A percentile compares a stretch with the other conserved stretches of the same genome.
Conservation (phyloP, 2,329 filamentous ascomycete species). For the Ceratocystis albifundus region DNA sequence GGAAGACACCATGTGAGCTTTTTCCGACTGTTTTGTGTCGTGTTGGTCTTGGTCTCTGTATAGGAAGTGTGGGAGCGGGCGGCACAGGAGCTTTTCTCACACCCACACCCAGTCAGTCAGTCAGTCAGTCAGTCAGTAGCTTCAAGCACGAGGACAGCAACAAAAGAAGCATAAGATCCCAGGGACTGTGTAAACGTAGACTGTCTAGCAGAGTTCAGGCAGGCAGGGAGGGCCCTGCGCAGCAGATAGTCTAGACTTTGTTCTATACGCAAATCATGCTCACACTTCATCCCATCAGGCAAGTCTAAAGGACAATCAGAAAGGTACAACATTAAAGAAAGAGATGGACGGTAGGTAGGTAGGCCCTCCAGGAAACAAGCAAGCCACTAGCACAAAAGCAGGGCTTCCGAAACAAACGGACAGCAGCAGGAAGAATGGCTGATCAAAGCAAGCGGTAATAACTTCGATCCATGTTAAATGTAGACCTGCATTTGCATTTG, state of each 20-base stretch:
- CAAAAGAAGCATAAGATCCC: too few species aligned
- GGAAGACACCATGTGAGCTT: too few species aligned
- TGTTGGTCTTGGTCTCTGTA: too few species aligned
- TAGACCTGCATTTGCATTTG: not conserved
- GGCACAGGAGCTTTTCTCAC: too few species aligned
- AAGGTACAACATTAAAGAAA: not conserved
- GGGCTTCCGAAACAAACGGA: slow-evolving; percentile 1
- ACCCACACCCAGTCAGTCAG: too few species aligned
- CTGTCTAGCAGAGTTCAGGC: too few species aligned
- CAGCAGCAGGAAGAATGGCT: not conserved
- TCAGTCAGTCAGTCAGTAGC: too few species aligned
- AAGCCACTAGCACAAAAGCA: not conserved
- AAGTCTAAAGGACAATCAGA: not conserved
- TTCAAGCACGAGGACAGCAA: too few species aligned
- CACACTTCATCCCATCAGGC: not conserved
- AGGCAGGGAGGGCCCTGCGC: too few species aligned
- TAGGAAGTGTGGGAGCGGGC: too few species aligned
- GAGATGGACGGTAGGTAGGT: not conserved
- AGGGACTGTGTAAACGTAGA: too few species aligned
- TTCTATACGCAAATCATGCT: not conserved
- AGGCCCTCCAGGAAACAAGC: not conserved
- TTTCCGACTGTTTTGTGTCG: too few species aligned
- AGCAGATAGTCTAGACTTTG: not conserved
- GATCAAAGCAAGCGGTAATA: not conserved
- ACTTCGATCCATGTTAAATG: not conserved